These are phyloP conservation scores for Heteromeles arbutifolia DNA, from an alignment of 306 rosid genomes.

Conservation along the genomic window DNA sequence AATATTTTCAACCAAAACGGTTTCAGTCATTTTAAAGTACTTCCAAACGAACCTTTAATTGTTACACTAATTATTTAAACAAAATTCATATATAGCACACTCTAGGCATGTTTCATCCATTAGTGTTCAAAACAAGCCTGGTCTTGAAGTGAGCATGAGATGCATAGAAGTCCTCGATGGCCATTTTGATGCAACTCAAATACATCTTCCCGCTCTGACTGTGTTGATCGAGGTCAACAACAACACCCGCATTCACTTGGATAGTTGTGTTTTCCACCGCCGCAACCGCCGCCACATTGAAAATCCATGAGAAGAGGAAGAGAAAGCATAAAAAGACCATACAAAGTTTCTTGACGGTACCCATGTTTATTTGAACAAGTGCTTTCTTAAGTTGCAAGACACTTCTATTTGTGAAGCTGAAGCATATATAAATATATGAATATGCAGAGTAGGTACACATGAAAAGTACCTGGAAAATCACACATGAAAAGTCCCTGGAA, in stretches of 20 bases:
- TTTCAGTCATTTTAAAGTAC: no score
- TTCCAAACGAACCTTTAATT: no score
- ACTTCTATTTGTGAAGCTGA: no score
- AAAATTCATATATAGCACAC: no score
- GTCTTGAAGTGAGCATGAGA: not conserved
- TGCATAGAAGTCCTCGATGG: slow-evolving; percentile 5
- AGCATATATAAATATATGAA: no score
- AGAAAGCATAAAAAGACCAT: not conserved
- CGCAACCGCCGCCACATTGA: not conserved
- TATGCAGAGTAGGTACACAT: no score
- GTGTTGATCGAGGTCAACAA: slow-evolving; percentile 16
- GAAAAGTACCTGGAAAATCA: no score
- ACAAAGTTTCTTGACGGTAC: not conserved
- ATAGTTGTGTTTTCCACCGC: not conserved
- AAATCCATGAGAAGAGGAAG: not conserved
- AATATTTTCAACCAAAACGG: no score
- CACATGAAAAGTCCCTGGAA: no score
- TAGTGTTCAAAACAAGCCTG: not conserved
- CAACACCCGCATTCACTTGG: slow-evolving; percentile 33
- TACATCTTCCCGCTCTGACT: not conserved
- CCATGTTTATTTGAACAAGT: no score
- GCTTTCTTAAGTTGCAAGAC: not conserved
- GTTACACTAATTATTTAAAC: no score
- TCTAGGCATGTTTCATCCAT: no score
- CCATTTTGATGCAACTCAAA: not conserved